Base-by-base conservation (phyloP, 306 rosid genomes). In the Echinosophora koreensis region DNA sequence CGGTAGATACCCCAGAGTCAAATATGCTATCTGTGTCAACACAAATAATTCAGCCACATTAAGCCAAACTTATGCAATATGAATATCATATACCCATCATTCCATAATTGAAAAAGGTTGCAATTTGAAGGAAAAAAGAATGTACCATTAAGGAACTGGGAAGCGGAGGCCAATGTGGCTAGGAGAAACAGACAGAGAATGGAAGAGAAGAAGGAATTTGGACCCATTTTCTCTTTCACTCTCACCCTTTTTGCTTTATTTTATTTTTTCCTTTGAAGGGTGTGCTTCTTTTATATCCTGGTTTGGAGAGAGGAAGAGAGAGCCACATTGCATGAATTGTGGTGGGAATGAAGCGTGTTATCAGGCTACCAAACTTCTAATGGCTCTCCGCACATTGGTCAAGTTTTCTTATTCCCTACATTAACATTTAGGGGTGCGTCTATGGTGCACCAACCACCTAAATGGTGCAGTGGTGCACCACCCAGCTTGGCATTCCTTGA, bases 171-270 rank as follows among this genome's bases (percentile, higher is more conserved):
- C 51, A 86, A 77, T 55, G 82, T 67, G 30, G 80, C 42, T 46
- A 88, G 18, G 28, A 90, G 73, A 69, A 85, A 83, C 67, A 79
- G 76, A 61, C 3, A 73, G 66, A 81, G 80, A 81, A 81, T 63
- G 69, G 79, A 83, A 83, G 87, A 76, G 57, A 63, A 54, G 37
- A 73, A 79, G 71, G 86, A 69, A 11, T 79, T 55, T 46, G 87
- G 88, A 71, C 81, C 86, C 98, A 94, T 92, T 86, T 77, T 80
- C 83, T 79, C 77, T 82, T 75, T 75, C 82, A 64, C 84, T 69
- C 72, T 68, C 79, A 66, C 66, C 56, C 3, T 41, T 27, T 34
- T 47, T 27, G 56, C 6, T 3, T 44, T 42, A 9, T 9, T 42
- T 41, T 5, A 0, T 41, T 41, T 58, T 58, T 42, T 18, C 41